phyloP scores from a whole-genome alignment of 345 rosid genomes.

The Populus euphratica region DNA sequence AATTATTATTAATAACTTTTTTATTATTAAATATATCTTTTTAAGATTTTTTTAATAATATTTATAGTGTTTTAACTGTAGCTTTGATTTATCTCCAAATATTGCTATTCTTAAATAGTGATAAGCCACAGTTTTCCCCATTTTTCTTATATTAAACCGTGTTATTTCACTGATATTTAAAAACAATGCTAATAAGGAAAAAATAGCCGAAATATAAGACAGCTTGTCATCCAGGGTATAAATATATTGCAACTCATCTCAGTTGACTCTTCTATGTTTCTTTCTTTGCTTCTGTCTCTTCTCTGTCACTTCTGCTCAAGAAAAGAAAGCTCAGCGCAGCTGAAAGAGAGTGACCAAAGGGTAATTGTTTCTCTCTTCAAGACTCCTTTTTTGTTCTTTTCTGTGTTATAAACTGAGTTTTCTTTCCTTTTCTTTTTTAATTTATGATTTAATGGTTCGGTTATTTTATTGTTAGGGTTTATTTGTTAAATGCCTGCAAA shows the following conservation, averaged over 20 bases:
- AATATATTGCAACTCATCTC: background rate
- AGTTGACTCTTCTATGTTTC: background rate
- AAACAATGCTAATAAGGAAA: no score
- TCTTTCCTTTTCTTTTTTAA: background rate
- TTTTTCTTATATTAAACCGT: no score
- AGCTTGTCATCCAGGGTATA: background rate
- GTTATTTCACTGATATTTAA: no score
- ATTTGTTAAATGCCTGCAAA: conserved; percentile 33
- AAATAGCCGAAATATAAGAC: background rate
- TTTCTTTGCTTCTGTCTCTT: background rate
- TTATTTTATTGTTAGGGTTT: conserved; percentile 13
- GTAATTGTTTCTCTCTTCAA: background rate
- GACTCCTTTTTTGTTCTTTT: background rate
- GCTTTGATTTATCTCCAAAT: no score
- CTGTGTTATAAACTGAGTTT: background rate
- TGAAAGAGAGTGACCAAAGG: background rate
- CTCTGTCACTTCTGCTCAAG: background rate
- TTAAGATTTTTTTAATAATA: no score
- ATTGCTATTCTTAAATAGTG: no score
- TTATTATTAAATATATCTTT: no score
- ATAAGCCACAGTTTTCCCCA: no score
- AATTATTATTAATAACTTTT: no score
- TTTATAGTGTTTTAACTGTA: no score
- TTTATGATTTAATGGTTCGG: background rate
- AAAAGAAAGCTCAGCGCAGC: background rate